phyloP scores from a whole-genome alignment of 177 flowering plant genomes.

The Tripterygium wilfordii region DNA sequence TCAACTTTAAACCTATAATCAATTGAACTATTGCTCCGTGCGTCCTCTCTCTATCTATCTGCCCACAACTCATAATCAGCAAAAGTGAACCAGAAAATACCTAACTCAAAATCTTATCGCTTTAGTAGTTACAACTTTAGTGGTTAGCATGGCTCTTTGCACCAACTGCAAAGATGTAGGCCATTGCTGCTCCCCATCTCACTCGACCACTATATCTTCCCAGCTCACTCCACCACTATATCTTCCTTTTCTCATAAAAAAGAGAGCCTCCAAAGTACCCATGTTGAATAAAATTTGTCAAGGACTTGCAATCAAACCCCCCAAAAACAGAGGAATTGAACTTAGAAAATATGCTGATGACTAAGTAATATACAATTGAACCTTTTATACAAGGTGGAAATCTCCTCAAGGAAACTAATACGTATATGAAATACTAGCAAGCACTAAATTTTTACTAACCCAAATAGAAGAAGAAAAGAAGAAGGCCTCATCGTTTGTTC shows the following conservation, averaged over 20 bases:
- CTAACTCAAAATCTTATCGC: constrained; percentile 25
- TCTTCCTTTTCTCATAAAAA: not conserved
- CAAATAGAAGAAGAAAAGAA: not conserved
- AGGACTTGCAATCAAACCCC: no score
- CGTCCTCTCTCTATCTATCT: no score
- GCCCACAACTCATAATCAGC: no score
- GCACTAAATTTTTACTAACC: not conserved
- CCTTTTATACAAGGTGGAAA: constrained; percentile 17
- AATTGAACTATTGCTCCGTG: not conserved
- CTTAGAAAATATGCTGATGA: not conserved
- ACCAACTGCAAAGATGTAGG: constrained; percentile 19
- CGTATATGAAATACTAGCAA: not conserved
- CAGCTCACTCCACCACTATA: not conserved
- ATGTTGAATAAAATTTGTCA: no score
- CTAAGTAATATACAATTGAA: constrained; percentile 13
- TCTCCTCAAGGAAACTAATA: not conserved
- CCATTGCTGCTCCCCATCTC: constrained; percentile 13
- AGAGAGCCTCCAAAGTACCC: no score
- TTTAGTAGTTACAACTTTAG: constrained; percentile 24
- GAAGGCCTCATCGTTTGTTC: constrained; percentile 6
- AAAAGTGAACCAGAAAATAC: constrained; percentile 26
- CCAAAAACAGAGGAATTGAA: not conserved
- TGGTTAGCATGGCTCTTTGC: constrained; percentile 18
- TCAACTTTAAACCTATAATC: not conserved
- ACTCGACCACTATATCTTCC: no score